phyloP scores from a whole-genome alignment of 202 grass and related monocot species.

The Brachypodium distachyon region DNA sequence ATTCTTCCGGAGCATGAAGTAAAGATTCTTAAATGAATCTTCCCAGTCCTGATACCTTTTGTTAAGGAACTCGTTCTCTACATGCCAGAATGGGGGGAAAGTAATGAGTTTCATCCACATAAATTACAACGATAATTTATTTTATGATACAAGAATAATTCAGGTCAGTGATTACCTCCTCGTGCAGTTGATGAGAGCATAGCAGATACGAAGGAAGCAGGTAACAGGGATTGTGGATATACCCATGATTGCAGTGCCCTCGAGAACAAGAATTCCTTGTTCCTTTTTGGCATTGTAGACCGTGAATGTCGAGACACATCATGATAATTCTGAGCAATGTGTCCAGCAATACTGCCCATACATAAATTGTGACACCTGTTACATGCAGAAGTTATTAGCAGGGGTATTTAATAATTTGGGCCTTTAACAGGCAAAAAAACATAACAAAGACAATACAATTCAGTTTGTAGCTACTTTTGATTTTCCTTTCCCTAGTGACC shows the following conservation, averaged over 20 bases:
- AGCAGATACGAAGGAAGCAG: conserved; percentile 54
- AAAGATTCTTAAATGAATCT: conserved; percentile 83
- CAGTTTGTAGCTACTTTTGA: neutral
- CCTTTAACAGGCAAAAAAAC: neutral
- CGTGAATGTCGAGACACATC: conserved; percentile 27
- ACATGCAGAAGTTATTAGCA: conserved; percentile 12
- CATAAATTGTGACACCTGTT: conserved; percentile 80
- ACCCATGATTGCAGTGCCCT: conserved; percentile 86
- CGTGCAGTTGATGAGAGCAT: conserved; percentile 59
- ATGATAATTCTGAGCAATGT: conserved; percentile 25
- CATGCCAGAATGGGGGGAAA: conserved; percentile 5
- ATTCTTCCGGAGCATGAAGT: conserved; percentile 87
- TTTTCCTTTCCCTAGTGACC: neutral
- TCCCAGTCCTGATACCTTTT: conserved; percentile 84
- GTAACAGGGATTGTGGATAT: conserved; percentile 75
- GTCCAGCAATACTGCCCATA: conserved; percentile 17
- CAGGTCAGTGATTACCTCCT: conserved; percentile 44
- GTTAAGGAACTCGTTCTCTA: conserved; percentile 61
- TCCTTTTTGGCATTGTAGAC: conserved; percentile 7
- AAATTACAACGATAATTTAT: neutral
- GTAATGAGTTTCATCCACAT: neutral
- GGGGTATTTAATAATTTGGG: neutral
- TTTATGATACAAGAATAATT: neutral
- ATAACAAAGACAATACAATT: neutral
- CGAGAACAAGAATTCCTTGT: conserved; percentile 44